phyloP scores from a whole-genome alignment of 768 basidiomycete species.

The Leccinum disarticulatum region DNA sequence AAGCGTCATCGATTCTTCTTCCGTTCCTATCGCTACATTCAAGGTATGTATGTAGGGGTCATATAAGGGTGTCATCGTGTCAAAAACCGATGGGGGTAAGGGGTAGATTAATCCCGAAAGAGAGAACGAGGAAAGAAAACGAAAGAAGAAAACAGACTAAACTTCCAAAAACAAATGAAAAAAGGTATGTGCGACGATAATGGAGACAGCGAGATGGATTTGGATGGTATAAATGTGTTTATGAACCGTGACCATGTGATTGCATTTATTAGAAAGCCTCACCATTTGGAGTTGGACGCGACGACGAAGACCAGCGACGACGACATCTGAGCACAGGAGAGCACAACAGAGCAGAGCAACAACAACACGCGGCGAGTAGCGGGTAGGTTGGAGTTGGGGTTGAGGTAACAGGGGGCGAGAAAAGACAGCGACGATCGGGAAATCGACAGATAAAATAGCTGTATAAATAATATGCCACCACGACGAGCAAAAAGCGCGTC shows the following conservation, averaged over 20 bases:
- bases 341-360: neutral
- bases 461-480: constrained; percentile 26
- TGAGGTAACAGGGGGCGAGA: neutral
- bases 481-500: neutral
- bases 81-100: neutral
- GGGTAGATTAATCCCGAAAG: neutral
- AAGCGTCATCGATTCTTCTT: neutral
- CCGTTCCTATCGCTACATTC: neutral
- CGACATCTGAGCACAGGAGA: neutral
- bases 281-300: neutral
- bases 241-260: neutral
- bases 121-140: neutral
- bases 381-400: neutral
- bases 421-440: neutral
- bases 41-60: neutral
- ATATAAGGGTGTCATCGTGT: neutral
- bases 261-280: neutral
- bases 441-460: constrained; percentile 23
- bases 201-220: neutral
- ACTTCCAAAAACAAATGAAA: neutral
- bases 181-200: neutral
- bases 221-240: neutral
- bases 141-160: neutral
- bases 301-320: neutral
- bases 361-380: neutral